Conservation (phyloP, 345 rosid genomes). For the Citrus maxima region DNA sequence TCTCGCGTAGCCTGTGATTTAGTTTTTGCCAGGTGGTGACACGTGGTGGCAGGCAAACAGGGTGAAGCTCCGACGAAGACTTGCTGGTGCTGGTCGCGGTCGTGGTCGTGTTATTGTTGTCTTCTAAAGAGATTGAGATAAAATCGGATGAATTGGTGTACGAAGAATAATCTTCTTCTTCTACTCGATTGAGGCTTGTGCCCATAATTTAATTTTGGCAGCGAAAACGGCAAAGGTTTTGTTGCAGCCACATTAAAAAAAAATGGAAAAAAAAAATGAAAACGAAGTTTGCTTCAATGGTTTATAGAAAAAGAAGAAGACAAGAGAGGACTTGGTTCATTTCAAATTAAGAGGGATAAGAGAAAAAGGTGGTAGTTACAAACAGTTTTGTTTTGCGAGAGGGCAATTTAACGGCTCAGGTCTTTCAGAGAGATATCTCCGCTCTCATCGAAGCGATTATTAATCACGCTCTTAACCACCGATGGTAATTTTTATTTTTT, state of each 20-base stretch:
- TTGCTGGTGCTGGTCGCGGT: not conserved
- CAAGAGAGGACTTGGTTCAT: too few species aligned
- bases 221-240: not conserved
- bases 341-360: not conserved
- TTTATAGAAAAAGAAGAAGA: not conserved
- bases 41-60: conserved; percentile 7
- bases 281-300: not conserved
- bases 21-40: conserved; percentile 10
- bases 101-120: too few species aligned
- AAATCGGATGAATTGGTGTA: not conserved
- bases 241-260: not conserved
- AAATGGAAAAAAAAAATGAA: too few species aligned
- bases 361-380: not conserved
- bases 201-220: not conserved
- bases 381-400: not conserved
- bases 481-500: too few species aligned
- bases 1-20: conserved; percentile 21
- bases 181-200: conserved; percentile 2
- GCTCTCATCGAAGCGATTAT: not conserved
- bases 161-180: not conserved
- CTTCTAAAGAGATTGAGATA: not conserved
- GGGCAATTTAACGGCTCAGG: not conserved
- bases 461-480: not conserved
- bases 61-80: conserved; percentile 1
- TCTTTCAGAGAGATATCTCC: not conserved